phyloP scores from a whole-genome alignment of 192 early-diverging fungal genomes.

The Rhizophlyctis rosea region DNA sequence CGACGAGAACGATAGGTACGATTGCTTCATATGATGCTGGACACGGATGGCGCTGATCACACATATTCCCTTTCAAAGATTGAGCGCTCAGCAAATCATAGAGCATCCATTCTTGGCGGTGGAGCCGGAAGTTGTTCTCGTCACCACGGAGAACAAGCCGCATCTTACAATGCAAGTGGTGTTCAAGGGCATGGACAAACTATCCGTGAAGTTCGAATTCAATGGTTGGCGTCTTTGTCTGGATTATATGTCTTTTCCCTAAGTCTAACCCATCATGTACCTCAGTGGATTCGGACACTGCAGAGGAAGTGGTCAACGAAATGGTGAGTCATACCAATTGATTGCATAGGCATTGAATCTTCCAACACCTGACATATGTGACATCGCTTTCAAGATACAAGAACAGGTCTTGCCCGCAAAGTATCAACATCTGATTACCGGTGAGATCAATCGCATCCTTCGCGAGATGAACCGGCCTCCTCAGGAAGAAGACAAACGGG shows the following conservation, averaged over 20 bases:
- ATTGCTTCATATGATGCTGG: not conserved
- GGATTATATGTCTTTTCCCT: not conserved
- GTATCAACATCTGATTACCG: constrained; percentile 75
- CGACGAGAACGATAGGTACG: constrained; percentile 58
- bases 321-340: constrained; percentile 56
- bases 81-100: constrained; percentile 67
- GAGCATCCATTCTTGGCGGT: constrained; percentile 72
- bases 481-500: constrained; percentile 52
- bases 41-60: not conserved
- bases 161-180: constrained; percentile 70
- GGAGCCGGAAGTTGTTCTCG: constrained; percentile 71
- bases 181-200: constrained; percentile 72
- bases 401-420: constrained; percentile 70
- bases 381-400: constrained; percentile 65
- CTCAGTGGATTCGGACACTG: constrained; percentile 68
- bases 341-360: no score
- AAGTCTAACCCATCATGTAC: not conserved
- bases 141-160: constrained; percentile 59
- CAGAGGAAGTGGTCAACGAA: constrained; percentile 75
- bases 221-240: constrained; percentile 37
- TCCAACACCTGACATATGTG: no score
- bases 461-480: constrained; percentile 64
- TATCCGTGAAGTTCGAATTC: constrained; percentile 83
- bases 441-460: constrained; percentile 79
- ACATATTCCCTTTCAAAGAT: constrained; percentile 28